A percentile compares a stretch with the other conserved stretches of the same genome.
phyloP scores from a whole-genome alignment of 306 rosid species.

The Corylus avellana region DNA sequence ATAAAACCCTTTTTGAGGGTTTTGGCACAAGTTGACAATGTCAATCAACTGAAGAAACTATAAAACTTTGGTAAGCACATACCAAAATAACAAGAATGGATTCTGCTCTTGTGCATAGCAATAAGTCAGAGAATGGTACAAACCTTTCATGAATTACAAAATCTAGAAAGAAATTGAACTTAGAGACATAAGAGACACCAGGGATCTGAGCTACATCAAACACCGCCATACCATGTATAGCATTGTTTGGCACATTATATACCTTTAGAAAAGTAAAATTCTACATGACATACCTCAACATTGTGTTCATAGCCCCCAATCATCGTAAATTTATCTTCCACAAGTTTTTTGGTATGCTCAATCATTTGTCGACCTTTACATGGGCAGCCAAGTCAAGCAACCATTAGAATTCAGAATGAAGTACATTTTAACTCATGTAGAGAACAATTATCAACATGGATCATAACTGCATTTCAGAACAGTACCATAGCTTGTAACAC shows the following conservation, averaged over 20 bases:
- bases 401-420: constrained; percentile 21
- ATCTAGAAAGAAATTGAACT: background rate
- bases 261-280: constrained; percentile 21
- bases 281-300: constrained; percentile 66
- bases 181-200: constrained; percentile 11
- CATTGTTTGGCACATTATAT: constrained; percentile 7
- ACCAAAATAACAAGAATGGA: background rate
- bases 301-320: constrained; percentile 76
- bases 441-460: constrained; percentile 5
- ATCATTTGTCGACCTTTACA: constrained; percentile 92
- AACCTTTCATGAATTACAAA: background rate
- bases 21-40: background rate
- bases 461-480: constrained; percentile 20
- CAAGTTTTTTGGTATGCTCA: constrained; percentile 84
- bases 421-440: constrained; percentile 21
- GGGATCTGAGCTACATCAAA: constrained; percentile 9
- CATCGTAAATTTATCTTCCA: constrained; percentile 80
- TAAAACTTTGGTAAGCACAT: background rate
- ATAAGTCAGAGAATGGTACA: background rate
- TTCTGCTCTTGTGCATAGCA: background rate
- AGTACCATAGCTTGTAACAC: constrained; percentile 99
- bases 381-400: constrained; percentile 32
- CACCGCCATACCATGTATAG: constrained; percentile 2
- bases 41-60: background rate
- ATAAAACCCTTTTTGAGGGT: background rate